Evolutionary conservation across 2,329 filamentous ascomycete genomes (phyloP).

Genomic region (Diaporthe sp.): DNA sequence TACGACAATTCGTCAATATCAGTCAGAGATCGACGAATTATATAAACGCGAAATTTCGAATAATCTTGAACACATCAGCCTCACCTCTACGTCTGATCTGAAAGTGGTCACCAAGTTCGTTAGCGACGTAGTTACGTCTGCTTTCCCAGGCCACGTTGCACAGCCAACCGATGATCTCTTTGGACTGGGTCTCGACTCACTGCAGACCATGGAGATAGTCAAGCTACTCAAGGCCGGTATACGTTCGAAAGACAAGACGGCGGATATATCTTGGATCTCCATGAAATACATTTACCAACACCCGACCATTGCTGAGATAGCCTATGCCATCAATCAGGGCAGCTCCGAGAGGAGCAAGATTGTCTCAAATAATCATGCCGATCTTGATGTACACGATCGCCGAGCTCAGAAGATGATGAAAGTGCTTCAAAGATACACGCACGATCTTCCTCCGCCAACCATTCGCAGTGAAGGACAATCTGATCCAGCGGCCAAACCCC

Average conservation of each 20-base stretch:
- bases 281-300: conserved; percentile 39
- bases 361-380: background rate
- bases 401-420: conserved; percentile 18
- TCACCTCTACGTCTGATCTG: background rate
- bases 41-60: conserved; percentile 24
- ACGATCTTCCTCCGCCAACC: background rate
- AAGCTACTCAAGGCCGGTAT: conserved; percentile 37
- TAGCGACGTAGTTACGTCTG: conserved; percentile 29
- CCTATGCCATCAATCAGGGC: background rate
- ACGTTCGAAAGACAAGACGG: background rate
- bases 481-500: conserved; percentile 32
- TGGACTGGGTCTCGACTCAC: conserved; percentile 39
- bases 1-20: conserved; percentile 3
- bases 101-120: conserved; percentile 26
- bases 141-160: conserved; percentile 28
- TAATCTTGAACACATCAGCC: conserved; percentile 6
- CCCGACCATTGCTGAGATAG: conserved; percentile 38
- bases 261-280: conserved; percentile 29
- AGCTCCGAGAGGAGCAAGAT: background rate
- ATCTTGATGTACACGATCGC: background rate
- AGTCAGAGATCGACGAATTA: background rate
- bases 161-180: conserved; percentile 39
- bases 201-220: conserved; percentile 40
- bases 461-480: background rate
- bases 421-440: conserved; percentile 2